Evolutionary conservation across 495 filamentous ascomycete genomes (phyloP).

Genomic region (Copromyces sp.): DNA sequence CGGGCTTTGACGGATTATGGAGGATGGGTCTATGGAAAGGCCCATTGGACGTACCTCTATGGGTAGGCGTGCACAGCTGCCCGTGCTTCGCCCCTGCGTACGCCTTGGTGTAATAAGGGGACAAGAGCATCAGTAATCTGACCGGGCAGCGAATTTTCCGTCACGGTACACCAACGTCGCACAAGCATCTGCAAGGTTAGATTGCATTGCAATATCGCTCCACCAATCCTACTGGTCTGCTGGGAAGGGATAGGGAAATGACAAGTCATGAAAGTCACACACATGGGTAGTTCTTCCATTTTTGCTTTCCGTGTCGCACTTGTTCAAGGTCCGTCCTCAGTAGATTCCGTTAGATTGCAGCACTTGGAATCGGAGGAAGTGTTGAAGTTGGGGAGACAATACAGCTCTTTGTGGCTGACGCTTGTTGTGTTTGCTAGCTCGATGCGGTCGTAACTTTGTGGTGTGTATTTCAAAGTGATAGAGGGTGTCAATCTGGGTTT

Average conservation of each 20-base stretch:
- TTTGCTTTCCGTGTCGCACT: background rate
- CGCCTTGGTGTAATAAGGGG: background rate
- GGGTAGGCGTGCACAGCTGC: background rate
- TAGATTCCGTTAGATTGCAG: background rate
- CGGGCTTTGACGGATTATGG: background rate
- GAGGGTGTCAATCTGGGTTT: background rate
- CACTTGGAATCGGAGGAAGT: background rate
- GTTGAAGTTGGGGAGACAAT: background rate
- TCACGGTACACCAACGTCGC: background rate
- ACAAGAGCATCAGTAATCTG: background rate
- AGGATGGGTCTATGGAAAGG: background rate
- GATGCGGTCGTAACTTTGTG: background rate
- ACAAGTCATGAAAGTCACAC: background rate
- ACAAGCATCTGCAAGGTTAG: background rate
- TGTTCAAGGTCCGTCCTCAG: background rate
- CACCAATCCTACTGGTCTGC: background rate
- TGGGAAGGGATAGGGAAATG: background rate
- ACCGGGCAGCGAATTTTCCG: background rate
- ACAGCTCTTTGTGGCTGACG: background rate
- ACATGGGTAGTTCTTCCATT: background rate
- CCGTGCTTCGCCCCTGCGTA: background rate
- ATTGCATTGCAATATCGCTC: background rate
- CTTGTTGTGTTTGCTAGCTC: background rate
- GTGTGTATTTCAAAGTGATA: background rate
- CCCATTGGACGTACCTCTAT: background rate